Evolutionary conservation across 371 early-diverging fungal genomes (phyloP).

Genomic region (Globomyces sp.): DNA sequence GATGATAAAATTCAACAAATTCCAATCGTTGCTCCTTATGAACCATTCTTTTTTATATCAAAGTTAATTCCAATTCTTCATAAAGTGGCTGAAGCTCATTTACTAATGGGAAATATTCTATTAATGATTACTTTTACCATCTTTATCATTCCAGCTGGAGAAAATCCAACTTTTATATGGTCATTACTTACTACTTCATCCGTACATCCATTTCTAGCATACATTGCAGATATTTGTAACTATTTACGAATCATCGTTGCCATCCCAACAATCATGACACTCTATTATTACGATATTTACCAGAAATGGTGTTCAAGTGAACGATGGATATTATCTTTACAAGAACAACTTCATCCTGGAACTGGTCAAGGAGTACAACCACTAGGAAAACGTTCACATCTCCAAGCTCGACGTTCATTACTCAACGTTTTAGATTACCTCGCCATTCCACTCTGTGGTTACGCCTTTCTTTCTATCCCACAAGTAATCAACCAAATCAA

Average conservation of each 20-base stretch:
- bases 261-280: slow-evolving; percentile 13
- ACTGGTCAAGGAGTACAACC: slow-evolving; percentile 19
- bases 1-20: slow-evolving; percentile 11
- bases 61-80: neutral
- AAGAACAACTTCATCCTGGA: slow-evolving; percentile 19
- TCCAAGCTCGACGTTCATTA: slow-evolving; percentile 8
- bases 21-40: slow-evolving; percentile 3
- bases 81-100: slow-evolving; percentile 25
- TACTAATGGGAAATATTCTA: slow-evolving; percentile 27
- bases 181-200: slow-evolving; percentile 7
- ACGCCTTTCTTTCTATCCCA: slow-evolving; percentile 20
- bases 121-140: slow-evolving; percentile 16
- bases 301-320: slow-evolving; percentile 23
- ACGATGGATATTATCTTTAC: slow-evolving; percentile 20
- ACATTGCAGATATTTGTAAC: slow-evolving; percentile 12
- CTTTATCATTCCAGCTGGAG: slow-evolving; percentile 19
- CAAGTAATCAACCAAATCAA: slow-evolving; percentile 20
- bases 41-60: neutral
- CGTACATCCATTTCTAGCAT: slow-evolving; percentile 25
- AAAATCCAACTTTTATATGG: slow-evolving; percentile 10
- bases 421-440: slow-evolving; percentile 19
- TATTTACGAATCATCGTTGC: slow-evolving; percentile 18
- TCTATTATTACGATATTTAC: slow-evolving; percentile 30
- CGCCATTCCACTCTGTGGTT: slow-evolving; percentile 18
- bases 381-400: slow-evolving; percentile 20